Evolutionary conservation across 768 basidiomycete genomes (phyloP), one percentile per base, ranked within the genome.

Genomic region (Hygrocybe coccinea): DNA sequence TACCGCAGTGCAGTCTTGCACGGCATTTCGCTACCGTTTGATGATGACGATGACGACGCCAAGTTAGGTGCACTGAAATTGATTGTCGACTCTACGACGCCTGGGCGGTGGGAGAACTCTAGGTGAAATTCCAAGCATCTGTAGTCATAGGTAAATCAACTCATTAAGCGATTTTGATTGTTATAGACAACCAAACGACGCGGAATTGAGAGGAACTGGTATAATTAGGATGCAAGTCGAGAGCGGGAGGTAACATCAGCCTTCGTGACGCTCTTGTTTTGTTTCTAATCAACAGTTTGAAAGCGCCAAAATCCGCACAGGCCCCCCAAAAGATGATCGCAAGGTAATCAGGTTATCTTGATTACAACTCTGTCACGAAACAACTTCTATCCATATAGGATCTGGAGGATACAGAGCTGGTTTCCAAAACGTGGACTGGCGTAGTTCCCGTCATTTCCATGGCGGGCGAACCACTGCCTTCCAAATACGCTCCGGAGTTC

Each of bases 231-330:
- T 51, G 25, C 25, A 35, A 36, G 35, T 51, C 24, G 50, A 51
- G 25, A 51, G 17, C 17, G 50, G 29, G 14, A 51, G 50, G 50
- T 51, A 17, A 51, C 17, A n/a, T 6, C 47, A 19, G 17, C 47
- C 17, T 5, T 7, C 12, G 7, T 12, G 19, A 37, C 36, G 35
- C 36, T 33, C 25, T n/a, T 51, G 25, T 19, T 17, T 33, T 36
- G n/a, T 36, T n/a, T 7, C 35, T 17, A 19, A 15, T 36, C 3
- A 51, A 10, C 4, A 22, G 36, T 50, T 51, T 11, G 17, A 11
- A 15, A 51, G 50, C 35, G 50, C 35, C 14, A 51, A 51, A 51
- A 36, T 36, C 50, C 50, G 50, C 17, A 36, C 33, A 8, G 50
- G 50, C n/a, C 17, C 17, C 4, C 50, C 50, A 12, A 36, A 35